Conservation (phyloP, 1,284 basidiomycete genomes). For the Cutaneotrichosporon mucoides region DNA sequence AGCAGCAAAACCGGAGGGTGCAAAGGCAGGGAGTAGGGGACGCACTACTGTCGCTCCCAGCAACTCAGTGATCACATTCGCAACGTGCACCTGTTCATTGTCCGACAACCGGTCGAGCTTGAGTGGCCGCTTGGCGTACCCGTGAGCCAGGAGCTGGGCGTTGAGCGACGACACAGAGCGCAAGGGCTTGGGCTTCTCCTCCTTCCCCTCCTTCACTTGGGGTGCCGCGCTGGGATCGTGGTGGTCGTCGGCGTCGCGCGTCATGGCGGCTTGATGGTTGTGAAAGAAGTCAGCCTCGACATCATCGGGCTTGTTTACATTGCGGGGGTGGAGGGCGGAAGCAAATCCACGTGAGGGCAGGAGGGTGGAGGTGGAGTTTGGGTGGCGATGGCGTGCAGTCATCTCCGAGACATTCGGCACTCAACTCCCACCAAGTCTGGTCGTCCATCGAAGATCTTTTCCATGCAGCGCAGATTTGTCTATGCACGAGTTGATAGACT, state of each 20-base stretch:
- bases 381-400: not conserved
- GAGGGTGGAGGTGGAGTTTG: not conserved
- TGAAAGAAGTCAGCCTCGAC: constrained; percentile 10
- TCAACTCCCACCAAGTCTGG: not conserved
- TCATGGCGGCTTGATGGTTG: not conserved
- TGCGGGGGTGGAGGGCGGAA: not conserved
- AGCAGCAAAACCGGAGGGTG: no score
- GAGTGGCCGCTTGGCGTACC: constrained; percentile 60
- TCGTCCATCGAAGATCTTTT: not conserved
- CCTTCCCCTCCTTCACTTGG: no score
- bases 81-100: constrained; percentile 61
- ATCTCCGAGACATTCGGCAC: not conserved
- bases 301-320: constrained; percentile 1
- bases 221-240: no score
- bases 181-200: not conserved
- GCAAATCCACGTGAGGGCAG: not conserved
- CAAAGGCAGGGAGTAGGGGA: no score
- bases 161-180: constrained; percentile 58
- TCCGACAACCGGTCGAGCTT: constrained; percentile 59
- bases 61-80: constrained; percentile 72
- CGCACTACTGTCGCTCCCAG: constrained; percentile 72
- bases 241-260: not conserved
- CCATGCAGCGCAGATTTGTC: no score
- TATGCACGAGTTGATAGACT: no score
- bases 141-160: constrained; percentile 71